Evolutionary conservation across 116 monocot species (phyloP).

Genomic region (Cymodocea nodosa): DNA sequence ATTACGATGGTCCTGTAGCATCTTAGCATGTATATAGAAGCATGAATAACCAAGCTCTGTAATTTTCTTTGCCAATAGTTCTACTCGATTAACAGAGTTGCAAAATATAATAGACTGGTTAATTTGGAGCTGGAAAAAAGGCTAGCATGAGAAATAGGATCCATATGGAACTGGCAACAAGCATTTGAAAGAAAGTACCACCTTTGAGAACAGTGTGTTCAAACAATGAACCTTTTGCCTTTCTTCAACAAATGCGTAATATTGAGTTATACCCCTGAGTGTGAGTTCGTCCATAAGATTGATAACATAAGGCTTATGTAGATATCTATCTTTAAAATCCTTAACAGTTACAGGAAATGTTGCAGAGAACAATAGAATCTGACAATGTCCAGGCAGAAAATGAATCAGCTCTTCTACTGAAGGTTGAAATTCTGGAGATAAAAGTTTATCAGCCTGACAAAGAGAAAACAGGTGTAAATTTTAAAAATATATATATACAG

Average conservation of each 20-base stretch:
- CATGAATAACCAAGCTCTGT: slow-evolving; percentile 96
- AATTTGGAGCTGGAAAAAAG: slow-evolving; percentile 75
- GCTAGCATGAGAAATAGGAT: neutral
- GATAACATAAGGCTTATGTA: slow-evolving; percentile 66
- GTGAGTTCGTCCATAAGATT: slow-evolving; percentile 99
- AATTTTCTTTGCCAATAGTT: slow-evolving; percentile 87
- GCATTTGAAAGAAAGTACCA: slow-evolving; percentile 6
- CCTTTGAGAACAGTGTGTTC: slow-evolving; percentile 97
- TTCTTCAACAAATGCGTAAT: slow-evolving; percentile 94
- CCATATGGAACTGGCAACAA: neutral
- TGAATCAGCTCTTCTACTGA: slow-evolving; percentile 66
- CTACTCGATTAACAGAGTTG: slow-evolving; percentile 94
- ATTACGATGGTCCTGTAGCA: slow-evolving; percentile 86
- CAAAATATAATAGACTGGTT: slow-evolving; percentile 97
- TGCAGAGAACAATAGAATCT: slow-evolving; percentile 81
- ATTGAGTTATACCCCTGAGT: slow-evolving; percentile 89
- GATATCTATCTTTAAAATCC: slow-evolving; percentile 74
- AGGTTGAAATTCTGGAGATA: slow-evolving; percentile 88
- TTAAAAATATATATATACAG: no score
- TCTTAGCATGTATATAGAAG: slow-evolving; percentile 97
- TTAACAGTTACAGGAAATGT: slow-evolving; percentile 94
- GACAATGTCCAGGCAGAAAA: slow-evolving; percentile 56
- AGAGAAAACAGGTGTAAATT: slow-evolving; percentile 2
- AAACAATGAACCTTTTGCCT: slow-evolving; percentile 94
- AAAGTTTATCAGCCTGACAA: slow-evolving; percentile 87